Conservation (phyloP, 176 grass and related monocot genomes). For the Puya raimondii region DNA sequence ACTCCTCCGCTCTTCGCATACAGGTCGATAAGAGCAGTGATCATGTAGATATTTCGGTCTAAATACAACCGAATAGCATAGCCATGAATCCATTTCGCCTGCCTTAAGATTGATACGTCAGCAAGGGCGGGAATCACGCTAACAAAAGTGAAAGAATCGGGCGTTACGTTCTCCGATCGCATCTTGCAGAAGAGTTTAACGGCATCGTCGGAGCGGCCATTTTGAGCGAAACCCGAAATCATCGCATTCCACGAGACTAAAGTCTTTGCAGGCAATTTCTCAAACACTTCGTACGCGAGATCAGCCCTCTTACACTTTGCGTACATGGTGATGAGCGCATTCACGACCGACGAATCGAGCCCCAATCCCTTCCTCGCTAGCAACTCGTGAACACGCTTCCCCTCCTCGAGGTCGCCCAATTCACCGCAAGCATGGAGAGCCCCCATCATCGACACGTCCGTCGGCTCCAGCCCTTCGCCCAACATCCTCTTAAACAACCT, state of each 20-base stretch:
- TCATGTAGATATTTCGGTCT: conserved; percentile 38
- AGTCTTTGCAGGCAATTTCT: conserved; percentile 29
- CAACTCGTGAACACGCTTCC: conserved; percentile 31
- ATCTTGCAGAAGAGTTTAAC: conserved; percentile 45
- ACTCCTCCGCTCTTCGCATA: conserved; percentile 42
- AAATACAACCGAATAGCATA: conserved; percentile 39
- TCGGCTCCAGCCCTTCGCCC: conserved; percentile 30
- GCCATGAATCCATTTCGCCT: conserved; percentile 60
- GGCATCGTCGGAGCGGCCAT: conserved; percentile 29
- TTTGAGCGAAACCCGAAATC: conserved; percentile 48
- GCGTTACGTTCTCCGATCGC: conserved; percentile 35
- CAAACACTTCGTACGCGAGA: conserved; percentile 35
- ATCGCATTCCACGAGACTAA: conserved; percentile 54
- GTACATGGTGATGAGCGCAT: conserved; percentile 44
- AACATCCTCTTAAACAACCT: conserved; percentile 40
- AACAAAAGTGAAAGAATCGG: conserved; percentile 60
- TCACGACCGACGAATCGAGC: conserved; percentile 39
- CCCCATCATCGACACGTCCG: conserved; percentile 30
- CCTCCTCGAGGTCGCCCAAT: conserved; percentile 37
- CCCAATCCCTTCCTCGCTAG: conserved; percentile 23
- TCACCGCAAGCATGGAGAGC: conserved; percentile 46
- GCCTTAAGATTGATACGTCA: conserved; percentile 40
- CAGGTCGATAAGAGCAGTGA: conserved; percentile 50
- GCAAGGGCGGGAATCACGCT: conserved; percentile 46
- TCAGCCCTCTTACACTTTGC: conserved; percentile 42